These are phyloP conservation scores for Eucalyptus decipiens DNA, from an alignment of 345 rosid genomes.

Conservation along the genomic window DNA sequence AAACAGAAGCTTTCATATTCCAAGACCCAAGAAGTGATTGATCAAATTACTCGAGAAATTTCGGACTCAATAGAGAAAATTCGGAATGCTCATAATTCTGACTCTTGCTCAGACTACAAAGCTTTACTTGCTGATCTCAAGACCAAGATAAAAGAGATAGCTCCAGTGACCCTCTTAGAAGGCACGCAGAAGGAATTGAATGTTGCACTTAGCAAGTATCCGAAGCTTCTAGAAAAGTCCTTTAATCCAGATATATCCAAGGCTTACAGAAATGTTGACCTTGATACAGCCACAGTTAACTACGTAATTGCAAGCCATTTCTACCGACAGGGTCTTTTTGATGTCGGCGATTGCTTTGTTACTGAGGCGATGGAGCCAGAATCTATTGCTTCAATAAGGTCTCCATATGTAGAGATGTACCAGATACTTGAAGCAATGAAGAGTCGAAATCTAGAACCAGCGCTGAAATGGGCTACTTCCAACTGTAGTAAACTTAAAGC, in stretches of 20 bases:
- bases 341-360: conserved; percentile 61
- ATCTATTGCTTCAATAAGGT: conserved; percentile 2
- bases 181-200: conserved; percentile 48
- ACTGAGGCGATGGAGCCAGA: conserved; percentile 18
- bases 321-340: conserved; percentile 68
- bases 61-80: conserved; percentile 32
- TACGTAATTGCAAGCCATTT: conserved; percentile 58
- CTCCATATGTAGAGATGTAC: conserved; percentile 45
- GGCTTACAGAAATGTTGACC: conserved; percentile 57
- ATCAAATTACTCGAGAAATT: conserved; percentile 15
- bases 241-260: conserved; percentile 57
- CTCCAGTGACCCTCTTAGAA: conserved; percentile 40
- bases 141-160: conserved; percentile 31
- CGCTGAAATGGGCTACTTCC: conserved; percentile 55
- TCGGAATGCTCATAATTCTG: conserved; percentile 4
- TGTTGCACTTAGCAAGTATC: conserved; percentile 29
- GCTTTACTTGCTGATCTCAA: conserved; percentile 33
- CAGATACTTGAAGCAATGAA: conserved; percentile 47
- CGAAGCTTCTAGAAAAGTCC: conserved; percentile 46
- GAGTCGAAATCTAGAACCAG: conserved; percentile 45
- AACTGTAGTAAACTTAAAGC: conserved; percentile 36
- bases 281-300: conserved; percentile 37
- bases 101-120: conserved; percentile 14
- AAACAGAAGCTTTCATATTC: conserved; percentile 51
- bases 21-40: conserved; percentile 12